Conservation (phyloP, 2,329 filamentous ascomycete species). For the Sarocladiaceae sp. region DNA sequence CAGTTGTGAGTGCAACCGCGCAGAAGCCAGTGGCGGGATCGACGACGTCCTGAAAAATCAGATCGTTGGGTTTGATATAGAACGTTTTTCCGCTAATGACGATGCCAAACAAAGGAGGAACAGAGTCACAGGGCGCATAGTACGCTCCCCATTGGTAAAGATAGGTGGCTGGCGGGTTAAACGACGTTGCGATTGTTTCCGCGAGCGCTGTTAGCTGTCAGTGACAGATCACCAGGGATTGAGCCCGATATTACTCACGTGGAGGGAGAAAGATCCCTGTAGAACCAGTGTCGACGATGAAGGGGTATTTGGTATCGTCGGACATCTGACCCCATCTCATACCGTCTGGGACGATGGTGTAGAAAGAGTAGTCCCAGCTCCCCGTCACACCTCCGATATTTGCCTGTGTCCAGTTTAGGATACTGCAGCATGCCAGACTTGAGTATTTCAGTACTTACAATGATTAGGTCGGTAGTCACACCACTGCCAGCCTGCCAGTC, state of each 20-base stretch:
- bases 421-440: conserved; percentile 2
- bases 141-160: conserved; percentile 40
- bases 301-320: conserved; percentile 37
- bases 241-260: conserved; percentile 26
- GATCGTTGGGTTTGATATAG: conserved; percentile 40
- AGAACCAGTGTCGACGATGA: conserved; percentile 47
- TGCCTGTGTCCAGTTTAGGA: conserved; percentile 26
- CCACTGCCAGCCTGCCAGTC: conserved; percentile 19
- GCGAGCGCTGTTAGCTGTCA: conserved; percentile 30
- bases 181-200: conserved; percentile 39
- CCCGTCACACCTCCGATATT: conserved; percentile 31
- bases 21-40: conserved; percentile 42
- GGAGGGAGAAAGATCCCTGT: conserved; percentile 44
- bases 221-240: neutral
- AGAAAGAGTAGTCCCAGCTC: conserved; percentile 43
- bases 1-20: conserved; percentile 39
- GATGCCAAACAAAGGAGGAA: conserved; percentile 38
- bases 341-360: conserved; percentile 45
- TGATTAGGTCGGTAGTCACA: conserved; percentile 34
- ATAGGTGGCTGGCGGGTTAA: conserved; percentile 40
- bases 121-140: conserved; percentile 42
- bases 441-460: too few relatives aligned
- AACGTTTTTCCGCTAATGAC: conserved; percentile 37
- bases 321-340: conserved; percentile 36
- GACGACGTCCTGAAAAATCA: conserved; percentile 37